phyloP scores from a whole-genome alignment of 202 grass and related monocot genomes.

The Panicum hallii region DNA sequence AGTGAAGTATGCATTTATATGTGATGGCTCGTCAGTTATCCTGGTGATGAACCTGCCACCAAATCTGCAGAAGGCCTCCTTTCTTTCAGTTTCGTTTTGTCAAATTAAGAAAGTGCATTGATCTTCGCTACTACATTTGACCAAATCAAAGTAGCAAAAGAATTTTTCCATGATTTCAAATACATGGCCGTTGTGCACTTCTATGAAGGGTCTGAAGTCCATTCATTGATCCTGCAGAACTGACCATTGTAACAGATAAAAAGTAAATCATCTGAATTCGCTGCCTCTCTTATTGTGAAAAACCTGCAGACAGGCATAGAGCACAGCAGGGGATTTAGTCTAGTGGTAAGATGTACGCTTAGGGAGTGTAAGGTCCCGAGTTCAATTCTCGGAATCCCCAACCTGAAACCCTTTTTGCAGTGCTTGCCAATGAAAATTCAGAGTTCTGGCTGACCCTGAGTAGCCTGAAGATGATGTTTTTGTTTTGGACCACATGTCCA shows the following conservation, averaged over 20 bases:
- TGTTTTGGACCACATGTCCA: conserved; percentile 42
- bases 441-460: neutral
- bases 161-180: too few species aligned
- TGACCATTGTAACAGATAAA: neutral
- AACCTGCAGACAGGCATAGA: neutral
- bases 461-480: conserved; percentile 10
- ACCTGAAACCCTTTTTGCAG: conserved; percentile 12
- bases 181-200: neutral
- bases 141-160: neutral
- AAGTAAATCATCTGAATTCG: neutral
- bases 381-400: conserved; percentile 74
- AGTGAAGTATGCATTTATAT: neutral
- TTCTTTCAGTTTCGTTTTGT: neutral
- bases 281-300: neutral
- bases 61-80: neutral
- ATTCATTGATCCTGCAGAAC: neutral
- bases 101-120: neutral
- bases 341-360: conserved; percentile 43
- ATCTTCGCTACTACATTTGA: neutral
- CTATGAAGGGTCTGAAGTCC: too few species aligned
- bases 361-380: conserved; percentile 50
- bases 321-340: conserved; percentile 40
- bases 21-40: neutral
- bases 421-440: neutral
- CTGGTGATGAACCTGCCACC: neutral